Evolutionary conservation across 345 rosid species (phyloP), one percentile per base, ranked within the genome.

Genomic region (Pistacia atlantica): DNA sequence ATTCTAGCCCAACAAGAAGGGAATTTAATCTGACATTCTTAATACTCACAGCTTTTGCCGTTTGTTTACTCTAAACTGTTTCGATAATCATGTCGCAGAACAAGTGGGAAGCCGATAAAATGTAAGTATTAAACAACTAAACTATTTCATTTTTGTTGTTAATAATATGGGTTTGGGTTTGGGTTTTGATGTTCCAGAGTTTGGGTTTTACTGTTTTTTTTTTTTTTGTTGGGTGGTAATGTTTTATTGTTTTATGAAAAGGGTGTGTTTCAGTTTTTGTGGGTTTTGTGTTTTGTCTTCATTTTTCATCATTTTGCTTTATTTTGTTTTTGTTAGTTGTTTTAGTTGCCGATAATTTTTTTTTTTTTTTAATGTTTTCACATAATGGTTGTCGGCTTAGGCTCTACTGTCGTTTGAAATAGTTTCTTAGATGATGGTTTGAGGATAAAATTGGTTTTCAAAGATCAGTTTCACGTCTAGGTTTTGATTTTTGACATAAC

Each of bases 81-180:
- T 57, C 25, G 75, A 5, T 38, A 69, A 61, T 28, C 81, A 86
- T 84, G 87, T 70, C 89, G 51, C 84, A 58, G 58, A 66, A 74
- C 45, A 84, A 62, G 77, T 84, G 85, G 86, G 89, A 86, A 11
- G 87, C 89, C 55, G 89, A 83, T 74, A 84, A 82, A 80, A 86
- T 86, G 89, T 86, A 70, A 79, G 81, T 18, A 10, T 68, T 61
- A 5, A 56, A 45, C 33, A 4, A 11, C 45, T 38, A 38, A 46
- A 61, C 11, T 37, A 12, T 73, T n/a, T 54, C 22, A 3, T 56
- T 52, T 28, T 5, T 59, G 11, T n/a, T 69, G 1, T 37, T 71
- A 62, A 1, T 31, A 48, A 69, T 73, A 7, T 69, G 25, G 25
- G 25, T 22, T 22, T 22, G 25, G 25, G 25, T 73, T 22, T 51